Conservation (phyloP, 345 rosid species). For the Brassica nigra region DNA sequence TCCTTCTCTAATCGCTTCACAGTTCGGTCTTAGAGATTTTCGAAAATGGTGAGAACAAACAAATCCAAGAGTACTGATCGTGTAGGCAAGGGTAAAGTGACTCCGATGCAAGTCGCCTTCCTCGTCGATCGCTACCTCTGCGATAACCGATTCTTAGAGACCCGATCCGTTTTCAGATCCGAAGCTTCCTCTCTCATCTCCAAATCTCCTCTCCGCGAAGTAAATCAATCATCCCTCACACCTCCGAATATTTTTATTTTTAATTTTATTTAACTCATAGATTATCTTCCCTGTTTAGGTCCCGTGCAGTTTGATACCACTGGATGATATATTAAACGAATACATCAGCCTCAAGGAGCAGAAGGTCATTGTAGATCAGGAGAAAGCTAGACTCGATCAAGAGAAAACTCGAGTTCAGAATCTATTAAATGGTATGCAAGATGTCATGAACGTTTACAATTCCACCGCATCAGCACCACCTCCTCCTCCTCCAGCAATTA, state of each 20-base stretch:
- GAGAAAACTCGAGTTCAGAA: constrained; percentile 66
- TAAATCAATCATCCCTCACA: constrained; percentile 13
- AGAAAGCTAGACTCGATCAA: constrained; percentile 62
- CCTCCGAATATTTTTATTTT: not conserved
- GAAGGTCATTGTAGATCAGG: constrained; percentile 70
- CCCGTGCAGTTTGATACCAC: constrained; percentile 76
- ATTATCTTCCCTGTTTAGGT: constrained; percentile 44
- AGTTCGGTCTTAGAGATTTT: not conserved
- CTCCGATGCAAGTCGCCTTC: constrained; percentile 82
- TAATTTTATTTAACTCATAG: not conserved
- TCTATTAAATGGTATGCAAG: constrained; percentile 76
- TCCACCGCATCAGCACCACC: constrained; percentile 37
- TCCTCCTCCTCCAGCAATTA: constrained; percentile 8
- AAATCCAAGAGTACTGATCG: constrained; percentile 48
- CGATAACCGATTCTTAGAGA: constrained; percentile 65
- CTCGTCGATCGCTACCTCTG: constrained; percentile 88
- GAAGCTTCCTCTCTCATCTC: constrained; percentile 85
- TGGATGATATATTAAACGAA: constrained; percentile 75
- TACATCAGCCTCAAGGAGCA: constrained; percentile 78
- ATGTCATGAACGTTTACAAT: constrained; percentile 71
- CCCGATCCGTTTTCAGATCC: constrained; percentile 65
- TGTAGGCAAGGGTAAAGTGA: constrained; percentile 75
- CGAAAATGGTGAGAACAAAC: constrained; percentile 59
- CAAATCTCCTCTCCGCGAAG: constrained; percentile 75
- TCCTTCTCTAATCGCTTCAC: not conserved